Evolutionary conservation across 2,329 filamentous ascomycete species (phyloP).

Genomic region (Pseudopithomyces chartarum): DNA sequence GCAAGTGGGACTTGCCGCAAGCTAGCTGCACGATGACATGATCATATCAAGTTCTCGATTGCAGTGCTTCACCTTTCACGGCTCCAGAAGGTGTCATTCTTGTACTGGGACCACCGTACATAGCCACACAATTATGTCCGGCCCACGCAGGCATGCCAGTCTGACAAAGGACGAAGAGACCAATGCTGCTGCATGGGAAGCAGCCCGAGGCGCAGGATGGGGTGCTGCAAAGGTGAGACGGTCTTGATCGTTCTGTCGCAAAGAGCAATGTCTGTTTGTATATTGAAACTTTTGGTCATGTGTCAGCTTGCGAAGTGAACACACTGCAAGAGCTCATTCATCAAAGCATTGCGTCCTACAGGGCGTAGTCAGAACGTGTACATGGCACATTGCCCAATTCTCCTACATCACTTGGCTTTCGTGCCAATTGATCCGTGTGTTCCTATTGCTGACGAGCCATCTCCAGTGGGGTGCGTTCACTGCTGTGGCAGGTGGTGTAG

Average conservation of each 20-base stretch:
- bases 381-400: too few relatives aligned
- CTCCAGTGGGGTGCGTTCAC: slow-evolving; percentile 69
- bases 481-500: slow-evolving; percentile 65
- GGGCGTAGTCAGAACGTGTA: too few relatives aligned
- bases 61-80: neutral
- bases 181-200: slow-evolving; percentile 72
- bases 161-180: slow-evolving; percentile 68
- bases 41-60: slow-evolving; percentile 1
- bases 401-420: too few relatives aligned
- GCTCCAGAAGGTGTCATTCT: neutral
- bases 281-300: too few relatives aligned
- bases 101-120: neutral
- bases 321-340: too few relatives aligned
- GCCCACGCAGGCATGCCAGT: slow-evolving; percentile 56
- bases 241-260: too few relatives aligned
- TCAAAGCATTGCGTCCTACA: too few relatives aligned
- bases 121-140: slow-evolving; percentile 38
- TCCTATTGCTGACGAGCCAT: neutral
- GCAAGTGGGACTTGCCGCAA: slow-evolving; percentile 1
- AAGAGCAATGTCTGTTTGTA: too few relatives aligned
- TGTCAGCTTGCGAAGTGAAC: too few relatives aligned
- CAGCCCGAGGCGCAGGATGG: slow-evolving; percentile 66
- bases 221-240: slow-evolving; percentile 67
- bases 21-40: slow-evolving; percentile 5
- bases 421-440: too few relatives aligned